Evolutionary conservation across 139 green algal species (phyloP).

Genomic region (Desmodesmus armatus): DNA sequence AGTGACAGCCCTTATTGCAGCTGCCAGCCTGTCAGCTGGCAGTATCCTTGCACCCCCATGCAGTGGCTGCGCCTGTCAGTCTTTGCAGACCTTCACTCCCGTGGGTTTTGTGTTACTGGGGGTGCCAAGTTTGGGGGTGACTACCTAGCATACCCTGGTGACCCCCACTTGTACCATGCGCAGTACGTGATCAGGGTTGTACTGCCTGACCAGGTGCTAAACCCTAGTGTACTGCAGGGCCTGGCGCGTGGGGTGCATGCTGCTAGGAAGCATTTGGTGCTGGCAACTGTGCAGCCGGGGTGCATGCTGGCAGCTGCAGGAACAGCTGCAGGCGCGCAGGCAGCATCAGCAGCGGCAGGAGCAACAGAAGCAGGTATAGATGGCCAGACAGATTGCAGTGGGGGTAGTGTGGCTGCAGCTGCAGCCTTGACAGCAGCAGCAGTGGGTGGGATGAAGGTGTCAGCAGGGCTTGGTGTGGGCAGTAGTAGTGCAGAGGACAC

Average conservation of each 20-base stretch:
- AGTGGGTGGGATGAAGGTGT: background rate
- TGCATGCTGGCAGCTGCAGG: background rate
- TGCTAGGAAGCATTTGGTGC: conserved; percentile 82
- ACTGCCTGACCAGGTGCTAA: conserved; percentile 31
- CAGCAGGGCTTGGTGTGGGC: background rate
- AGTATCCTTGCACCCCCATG: conserved; percentile 44
- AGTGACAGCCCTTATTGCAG: background rate
- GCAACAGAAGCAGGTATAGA: background rate
- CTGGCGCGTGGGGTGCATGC: conserved; percentile 65
- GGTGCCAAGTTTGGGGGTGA: conserved; percentile 88
- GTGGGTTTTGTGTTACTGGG: conserved; percentile 71
- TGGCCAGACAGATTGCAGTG: background rate
- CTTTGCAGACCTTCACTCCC: conserved; percentile 46
- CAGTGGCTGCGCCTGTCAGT: conserved; percentile 49
- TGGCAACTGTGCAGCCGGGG: conserved; percentile 54
- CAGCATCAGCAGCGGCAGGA: background rate
- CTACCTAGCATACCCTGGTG: conserved; percentile 81
- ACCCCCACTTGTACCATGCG: conserved; percentile 82
- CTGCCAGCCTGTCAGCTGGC: conserved; percentile 43
- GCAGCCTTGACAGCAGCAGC: background rate
- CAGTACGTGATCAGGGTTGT: conserved; percentile 76
- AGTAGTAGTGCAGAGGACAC: background rate
- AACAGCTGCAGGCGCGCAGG: background rate
- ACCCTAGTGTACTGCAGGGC: conserved; percentile 60
- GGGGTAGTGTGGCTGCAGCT: background rate